phyloP scores from a whole-genome alignment of 2,329 filamentous ascomycete genomes.

The Parafenestella ontariensis region DNA sequence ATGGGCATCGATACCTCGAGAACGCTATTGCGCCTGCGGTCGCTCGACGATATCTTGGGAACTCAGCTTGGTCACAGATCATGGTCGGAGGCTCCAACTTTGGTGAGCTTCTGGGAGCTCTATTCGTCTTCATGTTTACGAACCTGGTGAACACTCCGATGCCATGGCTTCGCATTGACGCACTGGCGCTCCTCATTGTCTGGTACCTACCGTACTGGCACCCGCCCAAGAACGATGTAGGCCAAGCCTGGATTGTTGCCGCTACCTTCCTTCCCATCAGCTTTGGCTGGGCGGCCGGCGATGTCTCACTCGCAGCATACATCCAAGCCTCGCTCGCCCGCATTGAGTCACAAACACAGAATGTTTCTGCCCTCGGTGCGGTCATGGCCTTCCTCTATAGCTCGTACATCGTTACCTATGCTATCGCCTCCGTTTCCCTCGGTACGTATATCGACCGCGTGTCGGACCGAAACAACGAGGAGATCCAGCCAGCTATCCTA shows the following conservation, averaged over 20 bases:
- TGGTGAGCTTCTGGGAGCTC: slow-evolving; percentile 58
- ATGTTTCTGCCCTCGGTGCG: slow-evolving; percentile 58
- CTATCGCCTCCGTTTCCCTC: slow-evolving; percentile 54
- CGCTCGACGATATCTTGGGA: slow-evolving; percentile 56
- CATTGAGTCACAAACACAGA: slow-evolving; percentile 53
- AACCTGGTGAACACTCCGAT: slow-evolving; percentile 59
- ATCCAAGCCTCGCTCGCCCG: slow-evolving; percentile 59
- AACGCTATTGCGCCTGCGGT: slow-evolving; percentile 57
- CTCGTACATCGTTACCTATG: slow-evolving; percentile 58
- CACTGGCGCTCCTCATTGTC: slow-evolving; percentile 55
- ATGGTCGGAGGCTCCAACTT: slow-evolving; percentile 61
- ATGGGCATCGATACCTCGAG: slow-evolving; percentile 60
- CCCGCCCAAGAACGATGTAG: slow-evolving; percentile 50
- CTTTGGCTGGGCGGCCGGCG: slow-evolving; percentile 61
- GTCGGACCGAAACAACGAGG: slow-evolving; percentile 44
- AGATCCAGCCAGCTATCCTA: slow-evolving; percentile 52
- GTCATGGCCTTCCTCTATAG: slow-evolving; percentile 62
- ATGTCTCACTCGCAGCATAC: slow-evolving; percentile 60
- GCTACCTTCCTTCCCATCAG: slow-evolving; percentile 54
- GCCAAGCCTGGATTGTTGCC: slow-evolving; percentile 56
- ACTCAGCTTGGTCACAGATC: slow-evolving; percentile 59
- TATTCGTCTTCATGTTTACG: slow-evolving; percentile 59
- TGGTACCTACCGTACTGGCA: slow-evolving; percentile 60
- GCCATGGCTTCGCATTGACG: slow-evolving; percentile 59
- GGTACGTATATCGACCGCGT: slow-evolving; percentile 57